Base-by-base conservation (phyloP, 495 filamentous ascomycete genomes). In the Annulohypoxylon maeteangense region DNA sequence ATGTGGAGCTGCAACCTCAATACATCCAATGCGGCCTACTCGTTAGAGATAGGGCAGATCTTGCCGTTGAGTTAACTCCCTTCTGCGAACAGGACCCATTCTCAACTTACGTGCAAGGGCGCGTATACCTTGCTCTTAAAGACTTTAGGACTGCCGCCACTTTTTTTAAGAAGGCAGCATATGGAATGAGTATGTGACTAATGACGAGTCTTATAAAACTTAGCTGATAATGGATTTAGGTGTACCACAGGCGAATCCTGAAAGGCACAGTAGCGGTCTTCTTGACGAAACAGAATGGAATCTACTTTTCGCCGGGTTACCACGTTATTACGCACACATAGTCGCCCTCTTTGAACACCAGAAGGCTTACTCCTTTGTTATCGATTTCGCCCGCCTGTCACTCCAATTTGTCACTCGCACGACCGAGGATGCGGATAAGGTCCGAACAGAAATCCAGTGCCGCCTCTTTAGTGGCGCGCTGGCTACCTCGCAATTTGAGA, bases 301-400 rank as follows among this genome's bases (percentile, higher is more conserved):
- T 55, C 84, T 87, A 60, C 90, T 98, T 65, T 89, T 90, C 74
- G 87, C 87, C 56, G 95, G 94, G 7, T 84, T 95, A 29, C 84
- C 92, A 3, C 87, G 88, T 58, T 98, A 97, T 78, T 97, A 95
- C 76, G 87, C 90, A 45, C 96, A 99, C 78, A 87, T 98, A 64
- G 86, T 93, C 14, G 85, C 86, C 22, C 84, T 99, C 7, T 98
- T 91, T 76, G 94, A 97, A 69, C 85, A 89, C 72, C 85, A 86
- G 50, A 90, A 89, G 54, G 88, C 87, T 4, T 91, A 91, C 72
- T 90, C 91, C 4, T 91, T 90, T 76, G 92, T 94, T 53, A 87
- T 91, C 5, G 92, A 96, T 65, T 97, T 98, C 78, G 90, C 94
- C 34, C 86, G 89, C 42, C 82, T 95, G 27, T 91, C 92, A 22